Evolutionary conservation across 495 filamentous ascomycete genomes (phyloP).

Genomic region (Penicillium pulvis): DNA sequence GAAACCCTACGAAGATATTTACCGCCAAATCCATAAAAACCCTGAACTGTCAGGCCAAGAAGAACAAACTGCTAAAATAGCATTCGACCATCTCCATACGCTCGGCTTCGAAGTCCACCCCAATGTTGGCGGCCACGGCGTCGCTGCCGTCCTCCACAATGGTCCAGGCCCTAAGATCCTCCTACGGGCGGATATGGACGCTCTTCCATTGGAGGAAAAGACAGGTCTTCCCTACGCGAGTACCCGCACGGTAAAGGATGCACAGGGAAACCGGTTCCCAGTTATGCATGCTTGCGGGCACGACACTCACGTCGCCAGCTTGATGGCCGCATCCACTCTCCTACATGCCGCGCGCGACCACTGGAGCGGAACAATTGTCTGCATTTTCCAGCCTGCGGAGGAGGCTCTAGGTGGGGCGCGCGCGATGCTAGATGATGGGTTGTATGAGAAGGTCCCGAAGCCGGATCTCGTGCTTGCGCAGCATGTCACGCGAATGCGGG

Average conservation of each 20-base stretch:
- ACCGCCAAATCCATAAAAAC: slow-evolving; percentile 48
- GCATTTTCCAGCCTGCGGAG: slow-evolving; percentile 64
- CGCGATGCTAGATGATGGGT: slow-evolving; percentile 62
- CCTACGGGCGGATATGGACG: slow-evolving; percentile 64
- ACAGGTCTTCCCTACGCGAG: slow-evolving; percentile 60
- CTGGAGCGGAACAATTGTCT: slow-evolving; percentile 60
- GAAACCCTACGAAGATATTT: slow-evolving; percentile 43
- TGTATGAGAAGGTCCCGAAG: slow-evolving; percentile 51
- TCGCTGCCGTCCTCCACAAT: slow-evolving; percentile 58
- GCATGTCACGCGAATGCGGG: slow-evolving; percentile 54
- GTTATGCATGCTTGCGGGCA: slow-evolving; percentile 73
- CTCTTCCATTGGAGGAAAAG: slow-evolving; percentile 57
- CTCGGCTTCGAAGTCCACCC: slow-evolving; percentile 49
- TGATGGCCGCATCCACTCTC: slow-evolving; percentile 53
- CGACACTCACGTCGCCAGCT: slow-evolving; percentile 58
- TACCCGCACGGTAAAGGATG: slow-evolving; percentile 39
- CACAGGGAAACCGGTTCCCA: slow-evolving; percentile 47
- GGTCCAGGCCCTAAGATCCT: slow-evolving; percentile 55
- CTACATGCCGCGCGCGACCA: slow-evolving; percentile 39
- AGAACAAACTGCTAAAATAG: slow-evolving; percentile 42
- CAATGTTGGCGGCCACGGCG: slow-evolving; percentile 58
- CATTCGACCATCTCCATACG: slow-evolving; percentile 38
- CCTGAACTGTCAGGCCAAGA: slow-evolving; percentile 59
- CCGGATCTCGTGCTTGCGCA: slow-evolving; percentile 61
- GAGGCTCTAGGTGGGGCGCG: slow-evolving; percentile 57